A percentile compares a stretch with the other conserved stretches of the same genome.
phyloP scores from a whole-genome alignment of 371 early-diverging fungal genomes.

The Mortierella sp. region DNA sequence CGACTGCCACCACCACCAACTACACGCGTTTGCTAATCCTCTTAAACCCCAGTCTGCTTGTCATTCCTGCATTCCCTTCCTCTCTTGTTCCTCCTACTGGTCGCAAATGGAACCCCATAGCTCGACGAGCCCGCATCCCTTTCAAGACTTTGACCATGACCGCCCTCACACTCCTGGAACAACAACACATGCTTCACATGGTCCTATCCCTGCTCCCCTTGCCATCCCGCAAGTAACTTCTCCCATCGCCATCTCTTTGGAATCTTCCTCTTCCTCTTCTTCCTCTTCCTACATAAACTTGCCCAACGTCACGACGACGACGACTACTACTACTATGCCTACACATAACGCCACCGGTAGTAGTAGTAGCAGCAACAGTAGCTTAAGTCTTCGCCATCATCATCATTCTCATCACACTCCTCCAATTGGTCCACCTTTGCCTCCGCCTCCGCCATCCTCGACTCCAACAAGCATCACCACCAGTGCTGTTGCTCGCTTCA shows the following conservation, averaged over 20 bases:
- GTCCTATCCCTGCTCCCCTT: not conserved
- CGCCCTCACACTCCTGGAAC: conserved; percentile 8
- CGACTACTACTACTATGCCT: not conserved
- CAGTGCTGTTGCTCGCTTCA: conserved; percentile 39
- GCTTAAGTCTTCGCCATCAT: not conserved
- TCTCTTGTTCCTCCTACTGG: not conserved
- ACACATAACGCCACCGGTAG: not conserved
- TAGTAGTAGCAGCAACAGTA: too few relatives aligned
- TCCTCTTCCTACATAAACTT: not conserved
- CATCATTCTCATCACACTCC: conserved; percentile 2
- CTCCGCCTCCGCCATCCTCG: conserved; percentile 21
- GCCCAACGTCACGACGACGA: not conserved
- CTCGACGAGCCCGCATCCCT: conserved; percentile 26
- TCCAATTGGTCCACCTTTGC: conserved; percentile 7
- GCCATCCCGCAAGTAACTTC: not conserved
- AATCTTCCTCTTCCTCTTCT: not conserved
- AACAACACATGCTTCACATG: not conserved
- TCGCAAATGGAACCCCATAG: conserved; percentile 34
- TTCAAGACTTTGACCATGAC: conserved; percentile 42
- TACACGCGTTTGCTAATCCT: not conserved
- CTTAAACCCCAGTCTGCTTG: not conserved
- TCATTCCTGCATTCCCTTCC: not conserved
- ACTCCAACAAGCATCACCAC: conserved; percentile 34
- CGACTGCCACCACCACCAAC: too few relatives aligned
- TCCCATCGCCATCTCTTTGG: conserved; percentile 1